Conservation (phyloP, 1,284 basidiomycete species). For the Bjerkandera adusta region DNA sequence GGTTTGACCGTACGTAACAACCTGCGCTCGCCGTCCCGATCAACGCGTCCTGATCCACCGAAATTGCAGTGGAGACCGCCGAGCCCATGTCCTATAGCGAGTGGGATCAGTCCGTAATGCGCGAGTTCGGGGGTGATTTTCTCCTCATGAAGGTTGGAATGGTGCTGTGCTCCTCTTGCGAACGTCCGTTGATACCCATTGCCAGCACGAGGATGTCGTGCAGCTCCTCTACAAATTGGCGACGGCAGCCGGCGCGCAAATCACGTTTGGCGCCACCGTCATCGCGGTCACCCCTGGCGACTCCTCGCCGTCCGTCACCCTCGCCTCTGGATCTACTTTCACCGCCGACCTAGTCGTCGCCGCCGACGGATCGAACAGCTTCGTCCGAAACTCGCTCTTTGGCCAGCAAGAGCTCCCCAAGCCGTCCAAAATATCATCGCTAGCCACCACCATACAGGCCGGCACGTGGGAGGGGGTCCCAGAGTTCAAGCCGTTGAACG, state of each 20-base stretch:
- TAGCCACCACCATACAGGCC: conserved; percentile 37
- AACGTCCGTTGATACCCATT: conserved; percentile 11
- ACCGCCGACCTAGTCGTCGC: conserved; percentile 27
- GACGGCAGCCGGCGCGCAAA: conserved; percentile 34
- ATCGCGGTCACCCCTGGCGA: conserved; percentile 9
- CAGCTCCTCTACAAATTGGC: conserved; percentile 40
- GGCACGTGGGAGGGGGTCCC: conserved; percentile 4
- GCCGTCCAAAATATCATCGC: conserved; percentile 16
- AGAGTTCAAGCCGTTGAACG: background rate
- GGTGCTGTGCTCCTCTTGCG: conserved; percentile 2
- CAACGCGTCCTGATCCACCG: background rate
- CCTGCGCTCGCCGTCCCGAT: background rate
- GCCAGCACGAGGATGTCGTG: conserved; percentile 36
- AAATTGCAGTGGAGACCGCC: conserved; percentile 38
- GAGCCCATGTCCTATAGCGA: conserved; percentile 42
- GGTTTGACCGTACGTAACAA: conserved; percentile 27
- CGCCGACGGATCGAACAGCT: conserved; percentile 3
- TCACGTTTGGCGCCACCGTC: conserved; percentile 38
- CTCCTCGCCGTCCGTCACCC: conserved; percentile 21
- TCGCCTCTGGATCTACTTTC: conserved; percentile 30
- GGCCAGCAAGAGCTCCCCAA: background rate
- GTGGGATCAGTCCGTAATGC: conserved; percentile 51
- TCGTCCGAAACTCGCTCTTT: conserved; percentile 2
- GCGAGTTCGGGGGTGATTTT: conserved; percentile 53
- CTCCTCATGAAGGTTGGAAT: conserved; percentile 43